Evolutionary conservation across 2,329 filamentous ascomycete genomes (phyloP).

Genomic region (Neodidymelliopsis sp.): DNA sequence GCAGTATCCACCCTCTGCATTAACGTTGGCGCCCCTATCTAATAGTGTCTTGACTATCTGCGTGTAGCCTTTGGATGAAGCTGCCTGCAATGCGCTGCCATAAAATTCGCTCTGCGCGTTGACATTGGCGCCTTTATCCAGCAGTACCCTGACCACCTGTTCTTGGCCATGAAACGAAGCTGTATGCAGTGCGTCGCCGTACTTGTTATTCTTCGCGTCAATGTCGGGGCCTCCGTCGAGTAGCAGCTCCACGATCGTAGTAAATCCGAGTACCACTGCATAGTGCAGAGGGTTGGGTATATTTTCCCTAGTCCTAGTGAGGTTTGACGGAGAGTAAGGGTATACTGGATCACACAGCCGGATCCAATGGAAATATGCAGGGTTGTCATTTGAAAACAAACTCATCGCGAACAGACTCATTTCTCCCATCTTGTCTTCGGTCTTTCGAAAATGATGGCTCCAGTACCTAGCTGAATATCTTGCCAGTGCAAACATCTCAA

Average conservation of each 20-base stretch:
- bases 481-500: slow-evolving; percentile 27
- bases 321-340: slow-evolving; percentile 6
- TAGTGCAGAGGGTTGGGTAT: slow-evolving; percentile 32
- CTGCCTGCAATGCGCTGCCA: slow-evolving; percentile 26
- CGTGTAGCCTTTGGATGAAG: slow-evolving; percentile 18
- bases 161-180: slow-evolving; percentile 29
- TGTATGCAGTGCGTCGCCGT: slow-evolving; percentile 29
- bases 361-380: slow-evolving; percentile 31
- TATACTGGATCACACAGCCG: slow-evolving; percentile 26
- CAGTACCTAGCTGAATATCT: slow-evolving; percentile 40
- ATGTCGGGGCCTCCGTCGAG: slow-evolving; percentile 27
- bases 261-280: slow-evolving; percentile 24
- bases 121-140: slow-evolving; percentile 19
- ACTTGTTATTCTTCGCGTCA: slow-evolving; percentile 21
- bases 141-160: slow-evolving; percentile 27
- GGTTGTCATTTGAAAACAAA: slow-evolving; percentile 20
- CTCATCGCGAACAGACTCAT: slow-evolving; percentile 15
- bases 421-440: slow-evolving; percentile 16
- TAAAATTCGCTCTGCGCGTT: slow-evolving; percentile 20
- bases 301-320: slow-evolving; percentile 3
- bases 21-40: slow-evolving; percentile 54
- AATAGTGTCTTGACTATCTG: slow-evolving; percentile 20
- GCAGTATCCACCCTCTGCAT: neutral
- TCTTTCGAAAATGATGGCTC: slow-evolving; percentile 29
- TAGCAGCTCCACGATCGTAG: slow-evolving; percentile 20